These are phyloP conservation scores for Pseudogymnoascus sp. DNA, from an alignment of 2,329 filamentous ascomycete species.

Conservation along the genomic window DNA sequence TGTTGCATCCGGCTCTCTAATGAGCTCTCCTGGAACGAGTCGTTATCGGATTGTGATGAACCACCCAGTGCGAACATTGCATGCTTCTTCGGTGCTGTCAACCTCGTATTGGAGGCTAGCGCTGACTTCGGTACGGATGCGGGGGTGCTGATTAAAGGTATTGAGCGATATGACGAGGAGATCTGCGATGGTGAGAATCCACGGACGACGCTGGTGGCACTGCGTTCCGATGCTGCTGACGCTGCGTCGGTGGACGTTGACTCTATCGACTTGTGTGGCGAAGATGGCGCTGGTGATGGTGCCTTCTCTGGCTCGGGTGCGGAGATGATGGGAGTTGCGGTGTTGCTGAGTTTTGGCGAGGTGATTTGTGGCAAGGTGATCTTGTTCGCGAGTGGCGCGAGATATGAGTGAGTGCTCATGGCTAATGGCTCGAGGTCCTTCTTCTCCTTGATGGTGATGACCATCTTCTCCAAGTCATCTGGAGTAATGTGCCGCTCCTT, in stretches of 20 bases:
- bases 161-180: constrained; percentile 56
- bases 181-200: constrained; percentile 75
- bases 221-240: constrained; percentile 27
- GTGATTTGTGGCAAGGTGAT: constrained; percentile 24
- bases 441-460: constrained; percentile 82
- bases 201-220: constrained; percentile 59
- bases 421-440: constrained; percentile 54
- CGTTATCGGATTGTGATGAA: constrained; percentile 28
- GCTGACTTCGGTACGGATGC: constrained; percentile 31
- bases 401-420: constrained; percentile 25
- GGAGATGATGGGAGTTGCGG: constrained; percentile 42
- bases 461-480: constrained; percentile 86
- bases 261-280: constrained; percentile 12
- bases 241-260: constrained; percentile 4
- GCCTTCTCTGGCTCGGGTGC: constrained; percentile 39
- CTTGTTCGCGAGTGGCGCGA: constrained; percentile 36
- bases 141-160: constrained; percentile 25
- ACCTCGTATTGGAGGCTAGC: constrained; percentile 42
- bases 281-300: constrained; percentile 39
- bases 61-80: constrained; percentile 44
- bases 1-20: constrained; percentile 21
- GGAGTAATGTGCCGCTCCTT: constrained; percentile 87
- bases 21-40: constrained; percentile 25
- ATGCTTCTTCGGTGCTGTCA: constrained; percentile 55
- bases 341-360: constrained; percentile 37